phyloP scores from a whole-genome alignment of 257 asterid genomes.

The Nemophila menziesii region DNA sequence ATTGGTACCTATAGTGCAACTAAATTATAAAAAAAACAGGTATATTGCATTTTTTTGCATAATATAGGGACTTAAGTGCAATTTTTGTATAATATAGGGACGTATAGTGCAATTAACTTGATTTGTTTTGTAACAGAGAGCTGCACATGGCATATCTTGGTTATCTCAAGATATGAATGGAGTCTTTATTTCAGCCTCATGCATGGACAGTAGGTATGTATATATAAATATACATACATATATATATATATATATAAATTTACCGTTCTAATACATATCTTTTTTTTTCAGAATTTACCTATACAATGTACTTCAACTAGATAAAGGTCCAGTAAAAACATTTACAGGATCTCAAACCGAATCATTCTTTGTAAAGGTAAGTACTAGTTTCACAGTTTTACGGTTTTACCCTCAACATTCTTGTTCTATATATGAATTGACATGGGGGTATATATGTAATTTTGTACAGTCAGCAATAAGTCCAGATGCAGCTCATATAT shows the following conservation, averaged over 20 bases:
- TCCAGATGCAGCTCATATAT: constrained; percentile 88
- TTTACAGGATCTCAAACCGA: constrained; percentile 63
- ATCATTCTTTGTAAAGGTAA: constrained; percentile 90
- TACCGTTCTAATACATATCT: constrained; percentile 4
- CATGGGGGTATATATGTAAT: constrained; percentile 12
- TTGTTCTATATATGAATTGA: constrained; percentile 4
- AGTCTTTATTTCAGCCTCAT: constrained; percentile 68
- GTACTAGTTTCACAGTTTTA: constrained; percentile 4
- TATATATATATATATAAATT: not conserved
- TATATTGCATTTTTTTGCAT: too few species aligned
- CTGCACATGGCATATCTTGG: constrained; percentile 75
- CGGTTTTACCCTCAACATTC: not conserved
- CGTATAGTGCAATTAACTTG: too few species aligned
- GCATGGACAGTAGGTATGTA: constrained; percentile 96
- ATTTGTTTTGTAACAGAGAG: constrained; percentile 40
- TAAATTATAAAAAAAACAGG: too few species aligned
- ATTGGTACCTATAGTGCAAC: too few species aligned
- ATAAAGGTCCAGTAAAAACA: constrained; percentile 53
- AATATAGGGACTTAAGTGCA: too few species aligned
- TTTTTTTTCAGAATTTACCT: constrained; percentile 61
- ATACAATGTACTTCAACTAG: constrained; percentile 73
- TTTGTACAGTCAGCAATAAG: constrained; percentile 79
- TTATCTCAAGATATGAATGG: constrained; percentile 85
- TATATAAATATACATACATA: too few species aligned
- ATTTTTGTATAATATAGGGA: too few species aligned